A percentile compares a stretch with the other conserved stretches of the same genome.
Evolutionary conservation across 495 filamentous ascomycete genomes (phyloP).

Genomic region (Apodospora peruviana): DNA sequence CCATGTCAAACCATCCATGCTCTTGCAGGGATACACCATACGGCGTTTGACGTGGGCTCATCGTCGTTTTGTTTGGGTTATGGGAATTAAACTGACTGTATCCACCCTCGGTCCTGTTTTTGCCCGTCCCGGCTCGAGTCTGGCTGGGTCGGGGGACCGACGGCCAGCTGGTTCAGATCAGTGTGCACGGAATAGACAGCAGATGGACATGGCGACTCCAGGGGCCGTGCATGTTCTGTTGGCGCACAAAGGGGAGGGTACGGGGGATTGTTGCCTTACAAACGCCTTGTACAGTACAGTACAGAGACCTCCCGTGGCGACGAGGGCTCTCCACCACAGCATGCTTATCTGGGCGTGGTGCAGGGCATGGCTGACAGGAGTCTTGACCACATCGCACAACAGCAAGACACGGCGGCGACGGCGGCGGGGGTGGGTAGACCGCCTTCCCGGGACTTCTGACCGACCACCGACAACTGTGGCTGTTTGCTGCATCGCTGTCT

Average conservation of each 20-base stretch:
- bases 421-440: background rate
- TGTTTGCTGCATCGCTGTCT: background rate
- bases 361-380: background rate
- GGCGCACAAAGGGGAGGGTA: too few species aligned
- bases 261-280: too few species aligned
- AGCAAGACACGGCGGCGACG: background rate
- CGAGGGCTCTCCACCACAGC: background rate
- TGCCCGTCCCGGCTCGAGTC: too few species aligned
- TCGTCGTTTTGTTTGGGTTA: slow-evolving; percentile 22
- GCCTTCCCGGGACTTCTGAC: background rate
- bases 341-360: background rate
- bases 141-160: too few species aligned
- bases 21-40: slow-evolving; percentile 9
- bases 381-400: background rate
- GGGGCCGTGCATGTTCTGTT: too few species aligned
- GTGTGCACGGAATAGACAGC: too few species aligned
- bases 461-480: background rate
- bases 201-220: too few species aligned
- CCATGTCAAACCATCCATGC: slow-evolving; percentile 18
- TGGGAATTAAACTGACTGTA: background rate
- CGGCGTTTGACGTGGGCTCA: slow-evolving; percentile 9
- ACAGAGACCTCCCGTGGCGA: too few species aligned
- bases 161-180: too few species aligned
- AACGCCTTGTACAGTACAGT: too few species aligned
- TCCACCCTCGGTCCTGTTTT: background rate